Percentiles rank a stretch among this genome's conserved stretches.
These are phyloP conservation scores for Coccinonectria pachysandricola DNA, from an alignment of 2,329 filamentous ascomycete species.

Conservation along the genomic window DNA sequence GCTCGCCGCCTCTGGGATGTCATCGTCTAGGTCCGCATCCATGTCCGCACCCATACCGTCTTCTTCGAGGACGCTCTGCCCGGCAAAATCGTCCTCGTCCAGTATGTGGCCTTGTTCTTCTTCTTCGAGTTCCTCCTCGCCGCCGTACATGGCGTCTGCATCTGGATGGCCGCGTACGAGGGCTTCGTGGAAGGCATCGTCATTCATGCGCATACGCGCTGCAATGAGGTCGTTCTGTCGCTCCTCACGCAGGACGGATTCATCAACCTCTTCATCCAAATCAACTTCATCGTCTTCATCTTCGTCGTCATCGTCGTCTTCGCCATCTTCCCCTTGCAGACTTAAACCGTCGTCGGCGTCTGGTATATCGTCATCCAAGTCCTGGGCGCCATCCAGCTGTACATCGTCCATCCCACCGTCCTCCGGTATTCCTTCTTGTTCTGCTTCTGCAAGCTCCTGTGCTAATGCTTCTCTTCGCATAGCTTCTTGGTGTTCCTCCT, in stretches of 20 bases:
- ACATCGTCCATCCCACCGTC: conserved; percentile 42
- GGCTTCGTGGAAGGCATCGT: conserved; percentile 53
- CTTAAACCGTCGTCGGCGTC: conserved; percentile 51
- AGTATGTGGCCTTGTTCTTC: conserved; percentile 49
- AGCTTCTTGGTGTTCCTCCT: conserved; percentile 72
- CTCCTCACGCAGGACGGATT: conserved; percentile 31
- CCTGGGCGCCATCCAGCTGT: conserved; percentile 45
- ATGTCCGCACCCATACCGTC: conserved; percentile 33
- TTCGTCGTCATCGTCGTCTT: conserved; percentile 33
- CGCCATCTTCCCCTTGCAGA: conserved; percentile 34
- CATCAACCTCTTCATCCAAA: conserved; percentile 29
- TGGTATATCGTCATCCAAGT: conserved; percentile 66
- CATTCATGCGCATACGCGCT: conserved; percentile 42
- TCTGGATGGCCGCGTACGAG: conserved; percentile 40
- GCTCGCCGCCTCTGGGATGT: conserved; percentile 55
- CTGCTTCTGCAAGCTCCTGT: conserved; percentile 64
- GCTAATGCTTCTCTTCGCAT: conserved; percentile 60
- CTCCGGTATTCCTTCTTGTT: conserved; percentile 32
- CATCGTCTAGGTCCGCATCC: conserved; percentile 61
- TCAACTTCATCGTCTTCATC: conserved; percentile 32
- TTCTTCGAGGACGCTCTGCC: conserved; percentile 20
- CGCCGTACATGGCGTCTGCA: conserved; percentile 40
- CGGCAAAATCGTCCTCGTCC: conserved; percentile 50
- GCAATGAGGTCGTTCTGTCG: conserved; percentile 39
- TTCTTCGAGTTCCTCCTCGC: conserved; percentile 43